Conservation (phyloP, 2,329 filamentous ascomycete genomes). For the Pseudocercospora cruenta region DNA sequence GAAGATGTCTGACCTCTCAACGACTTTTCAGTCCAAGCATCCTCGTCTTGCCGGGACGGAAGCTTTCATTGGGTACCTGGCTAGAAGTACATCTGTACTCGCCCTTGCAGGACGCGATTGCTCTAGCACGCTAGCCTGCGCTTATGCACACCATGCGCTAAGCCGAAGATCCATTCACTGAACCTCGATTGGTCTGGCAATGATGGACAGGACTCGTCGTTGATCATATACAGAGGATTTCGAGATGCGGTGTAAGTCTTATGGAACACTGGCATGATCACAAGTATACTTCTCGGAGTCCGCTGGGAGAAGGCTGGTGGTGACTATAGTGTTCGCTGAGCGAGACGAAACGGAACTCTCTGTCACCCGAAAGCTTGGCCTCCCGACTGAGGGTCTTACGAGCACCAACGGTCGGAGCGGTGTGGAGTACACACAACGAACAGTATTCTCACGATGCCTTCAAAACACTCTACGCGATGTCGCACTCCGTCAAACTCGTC, state of each 20-base stretch:
- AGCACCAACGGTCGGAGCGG: conserved; percentile 12
- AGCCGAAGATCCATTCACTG: conserved; percentile 26
- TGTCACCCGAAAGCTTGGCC: conserved; percentile 2
- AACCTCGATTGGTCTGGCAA: conserved; percentile 19
- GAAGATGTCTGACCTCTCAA: not conserved
- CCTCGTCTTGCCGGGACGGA: conserved; percentile 8
- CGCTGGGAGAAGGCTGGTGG: not conserved
- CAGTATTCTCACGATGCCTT: conserved; percentile 13
- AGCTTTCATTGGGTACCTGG: conserved; percentile 28
- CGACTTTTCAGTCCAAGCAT: not conserved
- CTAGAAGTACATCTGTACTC: conserved; percentile 27
- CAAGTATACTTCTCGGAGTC: not conserved
- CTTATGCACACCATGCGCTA: conserved; percentile 29
- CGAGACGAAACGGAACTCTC: not conserved
- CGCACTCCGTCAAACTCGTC: conserved; percentile 17
- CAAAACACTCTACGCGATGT: conserved; percentile 19
- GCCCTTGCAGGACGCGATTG: conserved; percentile 30
- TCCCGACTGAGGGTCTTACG: not conserved
- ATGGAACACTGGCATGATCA: not conserved
- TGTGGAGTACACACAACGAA: conserved; percentile 25
- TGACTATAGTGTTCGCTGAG: not conserved
- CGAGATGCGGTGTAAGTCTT: not conserved
- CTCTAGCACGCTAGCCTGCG: conserved; percentile 28
- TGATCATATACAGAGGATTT: not conserved
- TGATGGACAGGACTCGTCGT: not conserved